These are phyloP conservation scores for Grosmannia penicillata DNA, from an alignment of 2,329 filamentous ascomycete species.

Conservation along the genomic window DNA sequence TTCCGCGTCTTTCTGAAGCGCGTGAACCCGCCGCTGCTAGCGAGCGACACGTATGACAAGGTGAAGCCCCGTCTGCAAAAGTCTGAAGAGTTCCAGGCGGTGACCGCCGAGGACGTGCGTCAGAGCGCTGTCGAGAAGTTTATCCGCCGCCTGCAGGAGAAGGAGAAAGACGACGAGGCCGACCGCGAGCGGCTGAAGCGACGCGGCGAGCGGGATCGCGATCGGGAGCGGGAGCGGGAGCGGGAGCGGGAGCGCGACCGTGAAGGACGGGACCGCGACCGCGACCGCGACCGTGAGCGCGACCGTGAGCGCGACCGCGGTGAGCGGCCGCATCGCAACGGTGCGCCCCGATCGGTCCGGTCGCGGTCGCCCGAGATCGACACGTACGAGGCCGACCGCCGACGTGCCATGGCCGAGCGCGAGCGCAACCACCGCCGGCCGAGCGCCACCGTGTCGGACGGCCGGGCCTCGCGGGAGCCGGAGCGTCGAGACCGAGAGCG, in stretches of 20 bases:
- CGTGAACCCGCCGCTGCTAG: constrained; percentile 66
- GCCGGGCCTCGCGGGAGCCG: constrained; percentile 19
- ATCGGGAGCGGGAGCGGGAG: constrained; percentile 40
- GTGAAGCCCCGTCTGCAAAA: constrained; percentile 67
- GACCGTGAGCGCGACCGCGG: constrained; percentile 12
- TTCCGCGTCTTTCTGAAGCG: constrained; percentile 79
- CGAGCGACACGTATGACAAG: constrained; percentile 77
- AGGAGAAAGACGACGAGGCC: constrained; percentile 69
- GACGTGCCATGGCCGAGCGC: constrained; percentile 83
- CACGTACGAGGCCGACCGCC: constrained; percentile 87
- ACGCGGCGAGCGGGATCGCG: constrained; percentile 15
- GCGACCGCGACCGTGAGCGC: neutral
- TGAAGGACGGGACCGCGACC: neutral
- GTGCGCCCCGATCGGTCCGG: constrained; percentile 36
- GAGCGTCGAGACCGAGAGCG: constrained; percentile 21
- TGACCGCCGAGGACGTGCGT: constrained; percentile 71
- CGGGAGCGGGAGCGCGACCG: neutral
- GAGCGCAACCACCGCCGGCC: constrained; percentile 85
- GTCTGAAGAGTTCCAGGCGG: constrained; percentile 68
- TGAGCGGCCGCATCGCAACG: constrained; percentile 48
- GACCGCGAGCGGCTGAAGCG: constrained; percentile 51
- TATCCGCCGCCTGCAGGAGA: constrained; percentile 78
- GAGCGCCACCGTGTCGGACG: constrained; percentile 54
- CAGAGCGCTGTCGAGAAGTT: constrained; percentile 82
- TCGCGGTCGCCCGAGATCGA: constrained; percentile 82